Conservation (phyloP, 169 alveolate species). For the Plasmodium gaboni region DNA sequence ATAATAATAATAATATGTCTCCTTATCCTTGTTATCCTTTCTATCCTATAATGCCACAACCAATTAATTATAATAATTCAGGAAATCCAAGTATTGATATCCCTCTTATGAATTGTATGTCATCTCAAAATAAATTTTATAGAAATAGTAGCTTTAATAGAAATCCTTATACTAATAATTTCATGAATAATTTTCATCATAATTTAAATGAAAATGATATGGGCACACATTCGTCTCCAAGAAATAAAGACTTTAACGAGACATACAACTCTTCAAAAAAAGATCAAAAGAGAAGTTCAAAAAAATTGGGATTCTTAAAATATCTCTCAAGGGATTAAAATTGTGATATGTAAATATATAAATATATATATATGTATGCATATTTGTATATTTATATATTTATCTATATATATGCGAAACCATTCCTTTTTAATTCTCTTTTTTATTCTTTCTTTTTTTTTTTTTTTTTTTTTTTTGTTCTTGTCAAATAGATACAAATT, state of each 20-base stretch:
- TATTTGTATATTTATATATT: neutral
- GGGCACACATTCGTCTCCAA: slow-evolving; percentile 10
- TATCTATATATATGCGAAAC: neutral
- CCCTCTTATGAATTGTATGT: slow-evolving; percentile 15
- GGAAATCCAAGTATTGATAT: slow-evolving; percentile 3
- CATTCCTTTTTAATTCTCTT: too few relatives aligned
- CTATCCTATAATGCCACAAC: slow-evolving; percentile 35
- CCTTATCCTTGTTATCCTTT: slow-evolving; percentile 36
- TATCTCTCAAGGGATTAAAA: slow-evolving; percentile 41
- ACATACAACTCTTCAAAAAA: slow-evolving; percentile 14
- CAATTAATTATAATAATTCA: slow-evolving; percentile 30
- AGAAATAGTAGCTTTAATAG: slow-evolving; percentile 8
- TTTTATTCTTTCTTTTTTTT: too few relatives aligned
- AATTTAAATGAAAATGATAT: slow-evolving; percentile 17
- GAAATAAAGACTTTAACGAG: slow-evolving; percentile 45
- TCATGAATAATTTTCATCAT: neutral
- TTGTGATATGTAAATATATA: neutral
- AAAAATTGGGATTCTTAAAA: slow-evolving; percentile 52
- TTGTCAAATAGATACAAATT: neutral
- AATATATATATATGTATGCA: neutral
- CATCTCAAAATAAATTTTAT: slow-evolving; percentile 23
- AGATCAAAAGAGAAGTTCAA: slow-evolving; percentile 25
- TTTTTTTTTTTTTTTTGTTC: neutral
- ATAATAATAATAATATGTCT: slow-evolving; percentile 6
- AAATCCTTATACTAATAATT: slow-evolving; percentile 13